These are phyloP conservation scores for Pseudozyma thailandica DNA, from an alignment of 1,284 basidiomycete genomes.

Conservation along the genomic window DNA sequence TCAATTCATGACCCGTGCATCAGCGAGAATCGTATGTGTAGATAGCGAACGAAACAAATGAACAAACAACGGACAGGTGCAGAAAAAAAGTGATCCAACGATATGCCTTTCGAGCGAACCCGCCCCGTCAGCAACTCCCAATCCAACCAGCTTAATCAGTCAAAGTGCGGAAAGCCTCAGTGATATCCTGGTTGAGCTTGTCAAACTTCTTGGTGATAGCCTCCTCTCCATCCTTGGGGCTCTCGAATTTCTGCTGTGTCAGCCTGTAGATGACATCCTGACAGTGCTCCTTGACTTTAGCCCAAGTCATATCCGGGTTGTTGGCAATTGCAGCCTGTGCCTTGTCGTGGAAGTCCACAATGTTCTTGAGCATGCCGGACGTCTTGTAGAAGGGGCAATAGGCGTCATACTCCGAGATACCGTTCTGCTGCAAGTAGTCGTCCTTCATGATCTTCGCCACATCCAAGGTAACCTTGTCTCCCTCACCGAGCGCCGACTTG, in stretches of 20 bases:
- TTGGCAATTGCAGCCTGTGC: slow-evolving; percentile 82
- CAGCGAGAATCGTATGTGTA: background rate
- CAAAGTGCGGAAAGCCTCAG: slow-evolving; percentile 65
- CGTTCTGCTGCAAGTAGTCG: slow-evolving; percentile 98
- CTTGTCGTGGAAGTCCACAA: slow-evolving; percentile 91
- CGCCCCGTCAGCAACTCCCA: too few relatives aligned
- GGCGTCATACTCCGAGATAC: slow-evolving; percentile 96
- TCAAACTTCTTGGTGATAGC: slow-evolving; percentile 59
- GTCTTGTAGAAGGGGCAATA: slow-evolving; percentile 87
- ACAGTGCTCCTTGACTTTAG: slow-evolving; percentile 87
- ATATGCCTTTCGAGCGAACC: too few relatives aligned
- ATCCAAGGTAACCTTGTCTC: slow-evolving; percentile 98
- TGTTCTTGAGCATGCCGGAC: slow-evolving; percentile 92
- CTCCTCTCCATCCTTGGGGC: slow-evolving; percentile 67
- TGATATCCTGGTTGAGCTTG: slow-evolving; percentile 63
- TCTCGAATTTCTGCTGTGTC: slow-evolving; percentile 98
- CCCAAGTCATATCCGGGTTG: slow-evolving; percentile 85
- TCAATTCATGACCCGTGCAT: too few relatives aligned
- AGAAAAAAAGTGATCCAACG: background rate
- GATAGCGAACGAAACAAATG: background rate
- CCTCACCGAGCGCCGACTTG: slow-evolving; percentile 95
- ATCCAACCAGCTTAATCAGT: slow-evolving; percentile 41
- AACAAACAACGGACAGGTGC: slow-evolving; percentile 21
- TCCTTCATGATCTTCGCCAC: slow-evolving; percentile 93
- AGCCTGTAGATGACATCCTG: slow-evolving; percentile 92